Percentiles rank a stretch among this genome's conserved stretches.
phyloP scores from a whole-genome alignment of 1,284 basidiomycete species.

The Fomitiporia mediterranea region DNA sequence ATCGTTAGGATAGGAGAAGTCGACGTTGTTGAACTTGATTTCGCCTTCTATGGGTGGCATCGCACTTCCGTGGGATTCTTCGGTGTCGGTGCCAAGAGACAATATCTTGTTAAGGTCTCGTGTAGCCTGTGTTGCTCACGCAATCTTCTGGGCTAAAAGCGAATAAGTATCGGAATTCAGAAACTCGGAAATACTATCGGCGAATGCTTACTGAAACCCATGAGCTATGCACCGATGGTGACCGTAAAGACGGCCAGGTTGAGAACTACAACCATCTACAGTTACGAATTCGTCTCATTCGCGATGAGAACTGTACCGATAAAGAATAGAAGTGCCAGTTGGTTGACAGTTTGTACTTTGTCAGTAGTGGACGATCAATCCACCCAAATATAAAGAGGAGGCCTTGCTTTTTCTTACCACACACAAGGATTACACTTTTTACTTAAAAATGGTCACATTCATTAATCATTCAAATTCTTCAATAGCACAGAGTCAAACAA shows the following conservation, averaged over 20 bases:
- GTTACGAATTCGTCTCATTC: conserved; percentile 78
- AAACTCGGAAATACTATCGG: conserved; percentile 8
- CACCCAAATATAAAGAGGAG: too few species aligned
- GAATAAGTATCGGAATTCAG: conserved; percentile 16
- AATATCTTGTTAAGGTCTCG: conserved; percentile 71
- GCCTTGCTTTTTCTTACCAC: too few species aligned
- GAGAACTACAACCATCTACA: conserved; percentile 85
- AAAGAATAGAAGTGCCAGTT: conserved; percentile 89
- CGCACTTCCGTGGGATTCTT: conserved; percentile 64
- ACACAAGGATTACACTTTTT: too few species aligned
- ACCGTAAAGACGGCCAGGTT: conserved; percentile 92
- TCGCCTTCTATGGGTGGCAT: conserved; percentile 63
- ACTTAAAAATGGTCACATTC: too few species aligned
- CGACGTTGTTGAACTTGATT: conserved; percentile 66
- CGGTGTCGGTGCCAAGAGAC: conserved; percentile 52
- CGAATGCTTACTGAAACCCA: conserved; percentile 74
- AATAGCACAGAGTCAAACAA: too few species aligned
- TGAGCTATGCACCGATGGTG: conserved; percentile 84
- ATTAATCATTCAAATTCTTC: too few species aligned
- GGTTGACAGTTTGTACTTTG: too few species aligned
- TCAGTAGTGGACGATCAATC: too few species aligned
- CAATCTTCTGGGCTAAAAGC: conserved; percentile 65
- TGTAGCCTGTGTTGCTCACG: conserved; percentile 77
- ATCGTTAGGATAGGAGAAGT: conserved; percentile 82
- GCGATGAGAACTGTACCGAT: conserved; percentile 83